These are phyloP conservation scores for Phascolomyces articulosus DNA, from an alignment of 371 early-diverging fungal species.

Conservation along the genomic window DNA sequence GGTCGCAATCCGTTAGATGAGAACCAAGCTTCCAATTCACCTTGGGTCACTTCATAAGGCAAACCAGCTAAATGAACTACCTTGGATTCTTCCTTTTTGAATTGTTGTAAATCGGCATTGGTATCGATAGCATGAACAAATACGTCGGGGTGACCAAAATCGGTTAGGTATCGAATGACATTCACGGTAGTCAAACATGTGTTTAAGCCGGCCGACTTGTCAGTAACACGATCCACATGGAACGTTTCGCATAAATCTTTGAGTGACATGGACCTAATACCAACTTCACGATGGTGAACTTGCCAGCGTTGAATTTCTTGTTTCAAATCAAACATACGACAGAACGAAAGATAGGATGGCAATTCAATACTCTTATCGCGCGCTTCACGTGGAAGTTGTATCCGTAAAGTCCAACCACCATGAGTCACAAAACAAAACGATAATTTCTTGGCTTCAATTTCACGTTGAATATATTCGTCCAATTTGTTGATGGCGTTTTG, in stretches of 20 bases:
- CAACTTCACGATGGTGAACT: constrained; percentile 64
- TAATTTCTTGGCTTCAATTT: constrained; percentile 57
- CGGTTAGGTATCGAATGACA: constrained; percentile 56
- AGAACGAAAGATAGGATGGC: constrained; percentile 59
- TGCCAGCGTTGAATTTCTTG: constrained; percentile 72
- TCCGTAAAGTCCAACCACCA: constrained; percentile 76
- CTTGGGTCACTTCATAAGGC: constrained; percentile 65
- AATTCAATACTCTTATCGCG: constrained; percentile 69
- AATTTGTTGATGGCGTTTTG: constrained; percentile 60
- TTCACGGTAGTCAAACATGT: constrained; percentile 65
- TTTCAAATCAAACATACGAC: constrained; percentile 76
- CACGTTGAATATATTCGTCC: constrained; percentile 59
- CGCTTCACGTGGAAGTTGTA: constrained; percentile 74
- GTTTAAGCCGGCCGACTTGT: constrained; percentile 63
- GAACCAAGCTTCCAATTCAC: constrained; percentile 71
- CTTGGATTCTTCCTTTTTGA: constrained; percentile 67
- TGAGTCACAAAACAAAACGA: constrained; percentile 79
- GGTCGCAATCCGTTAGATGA: constrained; percentile 61
- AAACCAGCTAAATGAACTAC: constrained; percentile 68
- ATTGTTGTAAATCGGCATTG: constrained; percentile 63
- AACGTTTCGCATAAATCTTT: constrained; percentile 67
- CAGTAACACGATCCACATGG: constrained; percentile 45
- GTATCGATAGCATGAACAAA: constrained; percentile 72
- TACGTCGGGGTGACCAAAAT: constrained; percentile 59
- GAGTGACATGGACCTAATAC: constrained; percentile 58